Evolutionary conservation across 148 eudicot genomes (phyloP), one percentile per base, ranked within the genome.

Genomic region (Silene conica): DNA sequence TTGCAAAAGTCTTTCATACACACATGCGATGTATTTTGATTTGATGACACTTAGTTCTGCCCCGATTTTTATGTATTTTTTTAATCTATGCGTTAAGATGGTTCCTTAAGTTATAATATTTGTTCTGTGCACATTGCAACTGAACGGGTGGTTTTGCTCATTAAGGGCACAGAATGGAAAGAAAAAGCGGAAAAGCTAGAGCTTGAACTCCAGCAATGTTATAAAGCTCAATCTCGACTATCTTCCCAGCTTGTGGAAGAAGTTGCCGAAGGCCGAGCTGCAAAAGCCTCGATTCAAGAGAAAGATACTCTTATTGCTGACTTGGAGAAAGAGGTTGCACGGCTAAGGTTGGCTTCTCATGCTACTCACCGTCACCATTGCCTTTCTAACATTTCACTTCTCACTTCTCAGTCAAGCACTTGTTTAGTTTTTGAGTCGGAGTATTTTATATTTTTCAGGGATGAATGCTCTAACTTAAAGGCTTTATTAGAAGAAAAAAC

Each of bases 151-250:
- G 8, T 20, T 77, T 13, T 77, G 63, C 67, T 82, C 74, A 46
- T 63, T 72, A 2, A 95, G 99, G 97, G 97, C 70, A 86, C 96
- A 64, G 97, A 90, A 82, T 92, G 97, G 99, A 90, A 95, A 76
- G 97, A 95, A 71, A 95, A 92, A 75, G 97, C 97, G 68, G 99
- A 95, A 84, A 87, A 85, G 63, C 81, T 95, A 73, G 99, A 95
- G 76, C 46, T 80, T 73, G 97, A 95, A 85, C 93, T 95, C 81
- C 99, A 92, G 83, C 99, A 95, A 77, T 92, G 94, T 79, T 95
- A 95, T 86, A 95, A 89, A 83, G 93, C 99, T 79, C 99, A 95
- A 80, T 80, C 97, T 68, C 88, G 93, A 67, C 75, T 95, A 74
- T 90, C 99, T 14, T 90, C 86, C 77, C 99, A 95, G 86, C 94